These are phyloP conservation scores for Tilletia caries DNA, from an alignment of 1,284 basidiomycete genomes.

Conservation along the genomic window DNA sequence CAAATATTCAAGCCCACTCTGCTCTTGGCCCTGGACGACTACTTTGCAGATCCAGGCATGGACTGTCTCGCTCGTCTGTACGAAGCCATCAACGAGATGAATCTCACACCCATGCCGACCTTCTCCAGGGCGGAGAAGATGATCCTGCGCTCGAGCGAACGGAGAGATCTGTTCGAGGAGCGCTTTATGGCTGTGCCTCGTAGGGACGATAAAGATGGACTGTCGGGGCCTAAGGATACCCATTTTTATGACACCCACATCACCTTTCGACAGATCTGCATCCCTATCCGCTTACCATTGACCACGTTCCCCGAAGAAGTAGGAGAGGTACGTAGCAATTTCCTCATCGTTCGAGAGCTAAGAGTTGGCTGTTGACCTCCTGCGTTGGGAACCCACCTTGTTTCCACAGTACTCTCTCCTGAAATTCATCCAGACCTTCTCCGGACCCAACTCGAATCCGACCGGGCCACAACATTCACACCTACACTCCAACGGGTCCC, in stretches of 20 bases:
- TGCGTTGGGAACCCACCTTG: neutral
- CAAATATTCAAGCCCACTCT: slow-evolving; percentile 98
- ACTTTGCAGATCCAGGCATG: slow-evolving; percentile 80
- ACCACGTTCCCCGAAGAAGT: slow-evolving; percentile 71
- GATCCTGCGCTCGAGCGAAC: slow-evolving; percentile 81
- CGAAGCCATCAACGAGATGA: slow-evolving; percentile 87
- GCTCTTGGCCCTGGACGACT: slow-evolving; percentile 89
- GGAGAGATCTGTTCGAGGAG: slow-evolving; percentile 86
- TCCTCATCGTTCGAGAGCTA: too few species aligned
- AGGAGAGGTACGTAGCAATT: slow-evolving; percentile 70
- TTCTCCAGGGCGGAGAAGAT: slow-evolving; percentile 79
- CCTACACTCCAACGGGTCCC: slow-evolving; percentile 82
- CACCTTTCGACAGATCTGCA: slow-evolving; percentile 59
- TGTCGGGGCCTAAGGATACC: slow-evolving; percentile 65
- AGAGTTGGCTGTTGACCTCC: neutral
- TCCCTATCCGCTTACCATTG: slow-evolving; percentile 41
- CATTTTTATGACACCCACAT: slow-evolving; percentile 86
- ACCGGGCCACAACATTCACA: slow-evolving; percentile 81
- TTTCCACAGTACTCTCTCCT: slow-evolving; percentile 74
- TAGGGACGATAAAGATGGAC: neutral
- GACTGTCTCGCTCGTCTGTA: slow-evolving; percentile 83
- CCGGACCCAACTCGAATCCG: slow-evolving; percentile 59
- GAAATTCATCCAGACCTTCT: slow-evolving; percentile 82
- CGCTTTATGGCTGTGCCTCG: slow-evolving; percentile 51
- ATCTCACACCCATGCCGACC: slow-evolving; percentile 72